phyloP scores from a whole-genome alignment of 2,329 filamentous ascomycete genomes.

The Epichloe aotearoae region DNA sequence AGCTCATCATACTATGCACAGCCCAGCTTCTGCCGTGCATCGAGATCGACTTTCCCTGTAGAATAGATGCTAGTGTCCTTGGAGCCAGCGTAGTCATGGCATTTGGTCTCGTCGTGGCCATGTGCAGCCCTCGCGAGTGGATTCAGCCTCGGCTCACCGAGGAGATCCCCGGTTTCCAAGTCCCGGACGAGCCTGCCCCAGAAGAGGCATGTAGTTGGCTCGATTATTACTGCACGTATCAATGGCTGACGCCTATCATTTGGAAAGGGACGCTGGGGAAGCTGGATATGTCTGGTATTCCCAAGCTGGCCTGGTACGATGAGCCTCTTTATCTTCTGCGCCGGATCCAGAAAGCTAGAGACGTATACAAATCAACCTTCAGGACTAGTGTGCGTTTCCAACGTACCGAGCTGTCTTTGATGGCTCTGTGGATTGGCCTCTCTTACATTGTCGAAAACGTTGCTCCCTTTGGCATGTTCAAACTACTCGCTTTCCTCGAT shows the following conservation, averaged over 20 bases:
- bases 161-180: constrained; percentile 24
- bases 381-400: constrained; percentile 32
- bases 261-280: constrained; percentile 31
- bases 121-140: constrained; percentile 39
- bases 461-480: constrained; percentile 40
- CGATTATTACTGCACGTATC: constrained; percentile 36
- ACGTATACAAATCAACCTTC: constrained; percentile 28
- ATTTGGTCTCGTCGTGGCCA: constrained; percentile 25
- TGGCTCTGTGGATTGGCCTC: constrained; percentile 28
- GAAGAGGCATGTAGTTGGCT: constrained; percentile 43
- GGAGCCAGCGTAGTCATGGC: constrained; percentile 24
- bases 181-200: constrained; percentile 28
- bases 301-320: constrained; percentile 40
- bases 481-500: constrained; percentile 37
- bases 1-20: constrained; percentile 22
- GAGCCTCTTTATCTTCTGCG: constrained; percentile 35
- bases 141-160: constrained; percentile 27
- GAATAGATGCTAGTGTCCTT: constrained; percentile 17
- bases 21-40: constrained; percentile 31
- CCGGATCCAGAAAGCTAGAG: constrained; percentile 29
- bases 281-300: constrained; percentile 34
- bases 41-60: constrained; percentile 20
- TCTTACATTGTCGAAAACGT: constrained; percentile 34
- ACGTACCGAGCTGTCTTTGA: constrained; percentile 27
- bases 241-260: constrained; percentile 36